Evolutionary conservation across 768 basidiomycete species (phyloP).

Genomic region (Glaciozyma antarctica): DNA sequence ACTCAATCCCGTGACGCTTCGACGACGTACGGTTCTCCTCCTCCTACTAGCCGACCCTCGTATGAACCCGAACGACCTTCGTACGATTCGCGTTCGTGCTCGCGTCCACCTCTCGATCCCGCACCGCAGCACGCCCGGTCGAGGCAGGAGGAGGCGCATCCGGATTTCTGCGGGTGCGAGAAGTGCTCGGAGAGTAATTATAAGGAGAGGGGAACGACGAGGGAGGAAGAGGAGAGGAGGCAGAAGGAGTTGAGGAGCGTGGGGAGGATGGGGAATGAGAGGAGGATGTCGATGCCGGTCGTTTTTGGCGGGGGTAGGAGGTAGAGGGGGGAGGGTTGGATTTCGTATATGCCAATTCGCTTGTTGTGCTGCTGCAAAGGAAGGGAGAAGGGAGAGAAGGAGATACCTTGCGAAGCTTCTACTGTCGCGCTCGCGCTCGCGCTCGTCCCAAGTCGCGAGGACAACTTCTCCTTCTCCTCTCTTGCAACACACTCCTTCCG

Average conservation of each 20-base stretch:
- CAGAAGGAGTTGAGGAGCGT: not conserved
- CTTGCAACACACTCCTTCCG: no score
- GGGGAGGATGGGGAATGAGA: not conserved
- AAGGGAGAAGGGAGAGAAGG: no score
- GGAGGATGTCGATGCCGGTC: not conserved
- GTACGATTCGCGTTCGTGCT: not conserved
- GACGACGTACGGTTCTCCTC: not conserved
- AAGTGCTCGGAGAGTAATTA: not conserved
- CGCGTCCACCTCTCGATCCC: not conserved
- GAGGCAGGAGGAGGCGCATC: conserved; percentile 1
- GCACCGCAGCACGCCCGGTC: not conserved
- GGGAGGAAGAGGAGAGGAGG: not conserved
- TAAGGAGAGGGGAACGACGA: no score
- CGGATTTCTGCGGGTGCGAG: conserved; percentile 1
- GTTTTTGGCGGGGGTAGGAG: not conserved
- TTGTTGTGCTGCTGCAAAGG: not conserved
- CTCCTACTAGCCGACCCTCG: not conserved
- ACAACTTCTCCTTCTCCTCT: no score
- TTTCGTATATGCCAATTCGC: not conserved
- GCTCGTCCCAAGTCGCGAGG: no score
- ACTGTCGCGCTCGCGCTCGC: no score
- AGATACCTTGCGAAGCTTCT: no score
- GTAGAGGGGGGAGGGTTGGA: not conserved
- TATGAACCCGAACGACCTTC: not conserved
- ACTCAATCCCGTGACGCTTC: not conserved